phyloP scores from a whole-genome alignment of 2,329 filamentous ascomycete genomes.

The Phialocephala sp. region DNA sequence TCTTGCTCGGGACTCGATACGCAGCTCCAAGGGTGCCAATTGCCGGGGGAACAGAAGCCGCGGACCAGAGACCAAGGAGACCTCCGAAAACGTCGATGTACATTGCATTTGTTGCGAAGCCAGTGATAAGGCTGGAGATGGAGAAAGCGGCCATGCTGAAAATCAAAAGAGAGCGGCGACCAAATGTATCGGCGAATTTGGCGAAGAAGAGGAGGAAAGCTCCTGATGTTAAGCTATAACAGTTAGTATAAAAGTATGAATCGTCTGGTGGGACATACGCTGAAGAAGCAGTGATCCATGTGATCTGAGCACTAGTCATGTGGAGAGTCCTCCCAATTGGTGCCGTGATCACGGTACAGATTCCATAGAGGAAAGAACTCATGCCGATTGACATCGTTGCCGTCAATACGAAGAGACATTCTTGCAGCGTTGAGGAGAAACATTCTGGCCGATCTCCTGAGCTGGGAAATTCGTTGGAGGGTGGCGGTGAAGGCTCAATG shows the following conservation, averaged over 20 bases:
- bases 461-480: not conserved
- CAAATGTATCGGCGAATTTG: slow-evolving; percentile 68
- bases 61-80: slow-evolving; percentile 66
- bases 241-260: not conserved
- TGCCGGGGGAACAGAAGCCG: slow-evolving; percentile 67
- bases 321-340: slow-evolving; percentile 62
- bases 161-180: slow-evolving; percentile 64
- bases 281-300: slow-evolving; percentile 68
- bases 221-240: slow-evolving; percentile 60
- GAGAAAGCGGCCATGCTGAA: slow-evolving; percentile 65
- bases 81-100: slow-evolving; percentile 67
- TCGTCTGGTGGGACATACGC: slow-evolving; percentile 46
- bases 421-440: slow-evolving; percentile 66
- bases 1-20: slow-evolving; percentile 61
- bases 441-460: slow-evolving; percentile 54
- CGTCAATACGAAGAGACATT: slow-evolving; percentile 68
- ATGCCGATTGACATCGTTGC: slow-evolving; percentile 71
- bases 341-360: slow-evolving; percentile 65
- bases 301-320: slow-evolving; percentile 70
- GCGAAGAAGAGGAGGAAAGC: slow-evolving; percentile 71
- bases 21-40: slow-evolving; percentile 67
- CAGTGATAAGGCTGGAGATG: slow-evolving; percentile 59
- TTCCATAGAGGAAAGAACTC: slow-evolving; percentile 62
- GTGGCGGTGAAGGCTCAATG: not conserved
- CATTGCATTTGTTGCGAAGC: slow-evolving; percentile 63